Evolutionary conservation across 805 yeast species (phyloP), one percentile per base, ranked within the genome.

Genomic region (Candida corydali): DNA sequence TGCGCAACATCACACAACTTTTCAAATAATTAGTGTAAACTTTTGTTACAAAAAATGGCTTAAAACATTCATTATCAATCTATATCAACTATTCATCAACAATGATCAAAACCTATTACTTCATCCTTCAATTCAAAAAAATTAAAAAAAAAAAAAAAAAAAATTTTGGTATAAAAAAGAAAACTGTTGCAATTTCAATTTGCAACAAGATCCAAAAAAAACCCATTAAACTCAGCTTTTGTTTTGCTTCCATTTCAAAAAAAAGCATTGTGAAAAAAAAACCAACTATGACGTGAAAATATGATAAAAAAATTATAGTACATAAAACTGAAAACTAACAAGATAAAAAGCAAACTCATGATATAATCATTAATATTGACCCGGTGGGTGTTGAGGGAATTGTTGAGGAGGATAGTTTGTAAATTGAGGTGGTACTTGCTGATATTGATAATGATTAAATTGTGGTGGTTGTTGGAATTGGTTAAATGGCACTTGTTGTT

Each of bases 401-500:
- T 33, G 40, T 27, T 33, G 32, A 19, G 44, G 32, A 18, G 43
- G 43, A 26, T 36, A 34, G 17, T 37, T 37, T 15, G 33, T 26
- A 22, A 23, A 36, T 32, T 38, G 45, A 23, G 41, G 51, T 36
- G 42, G 54, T 18, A 42, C 40, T 34, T 46, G 57, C 24, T 45
- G 50, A 31, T 40, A 52, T 29, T 50, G 54, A 15, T 45, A 50
- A 31, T 41, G 46, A 8, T 23, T 39, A 2, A 39, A 47, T 38
- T 45, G 57, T 27, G 49, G 53, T 17, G 46, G 51, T 40, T 45
- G 57, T 16, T 41, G 50, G 34, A 46, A 47, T 25, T 30, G 32
- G 14, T 36, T 39, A 28, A 39, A 49, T 19, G 19, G n/a, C 12
- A 18, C 29, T 4, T 23, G 23, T 26, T 32, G 36, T 26, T 32